Conservation (phyloP, 257 asterid genomes). For the Rauvolfia tetraphylla region DNA sequence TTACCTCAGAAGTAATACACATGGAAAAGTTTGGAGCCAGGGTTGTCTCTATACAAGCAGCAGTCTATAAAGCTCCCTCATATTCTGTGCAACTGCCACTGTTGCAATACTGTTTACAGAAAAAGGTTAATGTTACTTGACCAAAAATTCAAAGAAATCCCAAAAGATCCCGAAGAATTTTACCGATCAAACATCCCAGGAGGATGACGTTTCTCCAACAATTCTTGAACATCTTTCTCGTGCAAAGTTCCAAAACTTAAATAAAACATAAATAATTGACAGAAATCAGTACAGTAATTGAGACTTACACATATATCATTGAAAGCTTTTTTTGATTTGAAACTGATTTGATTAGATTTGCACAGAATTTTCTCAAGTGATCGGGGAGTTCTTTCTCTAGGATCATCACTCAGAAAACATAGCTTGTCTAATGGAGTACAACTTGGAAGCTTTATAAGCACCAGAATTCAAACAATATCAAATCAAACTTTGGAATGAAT, state of each 20-base stretch:
- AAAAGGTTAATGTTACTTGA: conserved; percentile 19
- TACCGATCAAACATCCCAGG: conserved; percentile 98
- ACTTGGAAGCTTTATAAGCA: no score
- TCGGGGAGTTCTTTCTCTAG: no score
- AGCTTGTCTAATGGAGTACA: no score
- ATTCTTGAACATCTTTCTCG: conserved; percentile 91
- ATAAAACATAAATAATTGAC: no score
- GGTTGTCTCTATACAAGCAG: conserved; percentile 95
- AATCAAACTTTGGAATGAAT: no score
- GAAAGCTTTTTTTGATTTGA: no score
- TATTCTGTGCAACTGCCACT: conserved; percentile 87
- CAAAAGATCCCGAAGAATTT: conserved; percentile 14
- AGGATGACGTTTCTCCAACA: conserved; percentile 94
- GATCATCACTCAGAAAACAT: no score
- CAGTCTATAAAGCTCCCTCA: conserved; percentile 91
- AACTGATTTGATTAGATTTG: no score
- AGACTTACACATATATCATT: no score
- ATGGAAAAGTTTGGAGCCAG: conserved; percentile 94
- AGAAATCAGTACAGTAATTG: no score
- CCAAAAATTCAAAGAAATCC: neutral
- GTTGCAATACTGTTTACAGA: conserved; percentile 68
- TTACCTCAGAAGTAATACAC: conserved; percentile 91
- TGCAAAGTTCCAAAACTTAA: conserved; percentile 98
- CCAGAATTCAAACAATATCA: no score
- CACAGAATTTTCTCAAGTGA: no score